Evolutionary conservation across 345 rosid species (phyloP), one percentile per base, ranked within the genome.

Genomic region (Gossypium thurberi): DNA sequence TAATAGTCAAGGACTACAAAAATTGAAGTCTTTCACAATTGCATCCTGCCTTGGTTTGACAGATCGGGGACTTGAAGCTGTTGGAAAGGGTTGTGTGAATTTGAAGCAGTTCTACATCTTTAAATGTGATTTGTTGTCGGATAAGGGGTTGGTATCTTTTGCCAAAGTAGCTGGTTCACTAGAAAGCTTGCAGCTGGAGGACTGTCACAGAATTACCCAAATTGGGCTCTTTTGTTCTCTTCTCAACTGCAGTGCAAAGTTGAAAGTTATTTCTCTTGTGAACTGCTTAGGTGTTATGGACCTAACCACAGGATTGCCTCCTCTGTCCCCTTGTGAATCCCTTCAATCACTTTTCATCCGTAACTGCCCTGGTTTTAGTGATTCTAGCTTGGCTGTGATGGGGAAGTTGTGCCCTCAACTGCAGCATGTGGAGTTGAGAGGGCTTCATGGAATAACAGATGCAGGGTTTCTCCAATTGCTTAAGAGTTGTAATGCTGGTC

Each of bases 161-260:
- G 83, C 88, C 1, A 93, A 86, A 83, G 79, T 84, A 46, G 85
- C 93, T 2, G 74, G 70, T 23, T 86, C 92, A 67, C 78, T 95
- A 44, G 98, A 95, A 84, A 88, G 84, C 86, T 70, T 95, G 76
- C 87, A 87, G 23, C 83, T 95, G 80, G 97, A 91, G 81, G 97
- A 91, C 79, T 95, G 99, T 89, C 93, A 95, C 90, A 88, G 88
- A 81, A 84, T 95, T 76, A 86, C 97, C 87, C 98, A 91, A 55
- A 77, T 84, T 77, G 99, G 99, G 76, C 73, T 88, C 78, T 88
- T 92, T 63, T 90, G 90, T 83, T 81, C 89, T 61, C 90, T 95
- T 47, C 69, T 85, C 26, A 89, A 82, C 85, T 91, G 91, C 80
- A 84, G 90, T 57, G 84, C 84, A 18, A 87, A 85, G 74, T 65